Base-by-base conservation (phyloP, 192 early-diverging fungal genomes). In the Dimargaris verticillata region DNA sequence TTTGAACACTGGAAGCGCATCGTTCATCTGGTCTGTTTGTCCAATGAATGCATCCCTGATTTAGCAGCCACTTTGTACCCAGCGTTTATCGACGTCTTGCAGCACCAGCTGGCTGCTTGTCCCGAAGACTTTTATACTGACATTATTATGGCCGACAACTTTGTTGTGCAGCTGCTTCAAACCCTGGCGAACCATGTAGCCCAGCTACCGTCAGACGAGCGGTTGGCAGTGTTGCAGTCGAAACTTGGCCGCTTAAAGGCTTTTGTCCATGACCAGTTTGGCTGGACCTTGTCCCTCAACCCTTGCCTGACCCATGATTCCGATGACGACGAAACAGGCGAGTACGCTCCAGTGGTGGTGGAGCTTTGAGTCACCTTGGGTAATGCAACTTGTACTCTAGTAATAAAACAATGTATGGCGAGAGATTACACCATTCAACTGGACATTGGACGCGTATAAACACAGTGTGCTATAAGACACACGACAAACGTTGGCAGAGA, bases 1-100 rank as follows among this genome's bases (percentile, higher is more conserved):
- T 80, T 92, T 47, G 81, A 90, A 61, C 89, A 92, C 68, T 95
- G 89, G 89, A 92, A 92, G 50, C 70, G 74, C 28, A 33, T 93
- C 10, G 65, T 91, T n/a, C 80, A 85, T 11, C 50, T 93, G 29
- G 59, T 90, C 3, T 82, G 83, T 62, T 70, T 71, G 18, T 82
- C 80, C 49, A 62, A 70, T 13, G 85, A 91, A 28, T 78, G 79
- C 2, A 61, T 93, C 0, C 48, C 66, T 33, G 68, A 73, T 5
- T 61, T 61, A 29, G 61, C 68, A 5, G 59, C 47, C 0, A 68
- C 60, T 9, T n/a, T 86, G 25, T 82, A 83, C 73, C 57, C 69
- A 14, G 78, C 78, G 0, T 72, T 88, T 64, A 44, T 87, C 9
- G 72, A 44, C 22, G 52, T 44, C 49, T 38, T 72, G 7, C 20